These are phyloP conservation scores for Clarireedia homoeocarpa DNA, from an alignment of 2,329 filamentous ascomycete genomes.

Conservation along the genomic window DNA sequence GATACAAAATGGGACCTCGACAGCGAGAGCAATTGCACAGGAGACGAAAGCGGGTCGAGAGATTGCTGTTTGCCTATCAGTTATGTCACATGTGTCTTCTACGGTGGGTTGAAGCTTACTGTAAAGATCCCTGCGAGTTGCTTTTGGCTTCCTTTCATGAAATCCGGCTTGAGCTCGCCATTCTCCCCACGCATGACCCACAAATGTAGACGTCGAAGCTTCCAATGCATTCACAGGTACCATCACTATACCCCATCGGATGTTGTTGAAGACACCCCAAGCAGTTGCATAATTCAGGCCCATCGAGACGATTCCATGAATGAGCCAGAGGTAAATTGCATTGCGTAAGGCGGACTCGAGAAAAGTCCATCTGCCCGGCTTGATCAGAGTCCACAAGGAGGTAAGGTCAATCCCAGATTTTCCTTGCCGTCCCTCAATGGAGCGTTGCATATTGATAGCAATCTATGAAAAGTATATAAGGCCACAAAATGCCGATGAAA, in stretches of 20 bases:
- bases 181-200: constrained; percentile 58
- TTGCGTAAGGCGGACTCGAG: constrained; percentile 60
- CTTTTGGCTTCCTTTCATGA: constrained; percentile 25
- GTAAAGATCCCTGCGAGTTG: constrained; percentile 28
- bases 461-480: constrained; percentile 50
- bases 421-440: constrained; percentile 4
- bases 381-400: constrained; percentile 42
- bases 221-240: constrained; percentile 61
- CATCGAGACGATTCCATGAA: constrained; percentile 55
- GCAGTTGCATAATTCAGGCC: constrained; percentile 60
- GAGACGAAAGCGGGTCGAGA: constrained; percentile 46
- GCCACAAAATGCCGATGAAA: constrained; percentile 46
- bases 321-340: constrained; percentile 62
- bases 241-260: constrained; percentile 68
- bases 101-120: constrained; percentile 17
- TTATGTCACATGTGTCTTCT: neutral
- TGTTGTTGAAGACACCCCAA: constrained; percentile 68
- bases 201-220: constrained; percentile 54
- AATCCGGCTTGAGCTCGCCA: constrained; percentile 34
- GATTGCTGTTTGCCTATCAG: constrained; percentile 30
- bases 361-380: constrained; percentile 53
- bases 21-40: constrained; percentile 40
- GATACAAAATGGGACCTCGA: constrained; percentile 57
- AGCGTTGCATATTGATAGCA: constrained; percentile 10
- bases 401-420: constrained; percentile 32